Evolutionary conservation across 371 early-diverging fungal genomes (phyloP).

Genomic region (Synchytrium microbalum): DNA sequence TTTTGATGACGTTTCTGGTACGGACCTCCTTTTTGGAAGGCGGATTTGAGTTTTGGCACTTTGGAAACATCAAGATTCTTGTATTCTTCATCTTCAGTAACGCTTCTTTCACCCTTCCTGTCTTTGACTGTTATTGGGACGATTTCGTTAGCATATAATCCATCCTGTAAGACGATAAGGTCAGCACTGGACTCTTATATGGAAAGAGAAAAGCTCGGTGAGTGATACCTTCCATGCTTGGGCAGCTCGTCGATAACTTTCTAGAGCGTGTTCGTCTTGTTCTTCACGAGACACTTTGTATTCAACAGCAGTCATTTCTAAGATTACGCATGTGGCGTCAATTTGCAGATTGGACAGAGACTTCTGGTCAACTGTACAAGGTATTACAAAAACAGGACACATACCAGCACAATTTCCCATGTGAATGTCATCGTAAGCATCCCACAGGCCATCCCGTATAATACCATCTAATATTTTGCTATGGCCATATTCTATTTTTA

Average conservation of each 20-base stretch:
- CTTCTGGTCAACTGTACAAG: too few relatives aligned
- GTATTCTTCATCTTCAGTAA: slow-evolving; percentile 36
- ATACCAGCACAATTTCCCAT: slow-evolving; percentile 95
- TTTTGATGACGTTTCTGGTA: slow-evolving; percentile 1
- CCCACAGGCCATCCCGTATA: slow-evolving; percentile 86
- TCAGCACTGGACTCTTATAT: slow-evolving; percentile 62
- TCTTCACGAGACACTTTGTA: slow-evolving; percentile 68
- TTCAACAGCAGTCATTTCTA: slow-evolving; percentile 81
- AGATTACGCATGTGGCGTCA: slow-evolving; percentile 50
- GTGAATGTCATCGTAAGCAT: slow-evolving; percentile 77
- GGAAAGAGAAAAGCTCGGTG: slow-evolving; percentile 46
- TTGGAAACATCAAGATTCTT: slow-evolving; percentile 57
- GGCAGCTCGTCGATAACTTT: slow-evolving; percentile 82
- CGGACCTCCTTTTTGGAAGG: slow-evolving; percentile 76
- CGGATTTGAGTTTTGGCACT: slow-evolving; percentile 73
- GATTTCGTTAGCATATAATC: slow-evolving; percentile 76
- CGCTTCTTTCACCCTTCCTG: slow-evolving; percentile 31
- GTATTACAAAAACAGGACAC: too few relatives aligned
- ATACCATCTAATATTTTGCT: slow-evolving; percentile 77
- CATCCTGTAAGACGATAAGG: slow-evolving; percentile 24
- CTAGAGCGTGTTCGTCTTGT: slow-evolving; percentile 85
- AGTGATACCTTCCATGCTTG: slow-evolving; percentile 62
- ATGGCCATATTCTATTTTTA: slow-evolving; percentile 80
- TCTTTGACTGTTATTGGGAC: slow-evolving; percentile 69
- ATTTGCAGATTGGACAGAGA: not conserved